Conservation (phyloP, 1,284 basidiomycete genomes). For the Volvariella volvacea region DNA sequence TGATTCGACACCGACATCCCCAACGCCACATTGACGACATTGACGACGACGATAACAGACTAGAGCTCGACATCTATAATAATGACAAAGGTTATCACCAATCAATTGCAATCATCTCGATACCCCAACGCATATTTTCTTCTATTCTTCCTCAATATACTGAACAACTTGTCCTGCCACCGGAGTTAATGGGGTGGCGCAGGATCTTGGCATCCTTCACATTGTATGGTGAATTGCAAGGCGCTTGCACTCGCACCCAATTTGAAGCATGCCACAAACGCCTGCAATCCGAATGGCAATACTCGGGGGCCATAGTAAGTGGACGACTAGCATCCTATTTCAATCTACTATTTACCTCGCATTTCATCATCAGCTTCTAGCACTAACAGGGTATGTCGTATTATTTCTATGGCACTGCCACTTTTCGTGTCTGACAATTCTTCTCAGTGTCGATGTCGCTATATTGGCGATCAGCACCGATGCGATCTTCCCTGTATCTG, state of each 20-base stretch:
- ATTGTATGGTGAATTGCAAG: slow-evolving; percentile 44
- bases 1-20: neutral
- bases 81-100: too few species aligned
- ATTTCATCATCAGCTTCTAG: slow-evolving; percentile 30
- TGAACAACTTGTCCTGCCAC: slow-evolving; percentile 26
- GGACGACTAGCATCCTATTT: neutral
- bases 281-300: slow-evolving; percentile 46
- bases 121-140: slow-evolving; percentile 7
- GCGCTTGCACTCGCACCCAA: slow-evolving; percentile 39
- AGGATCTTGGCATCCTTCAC: slow-evolving; percentile 42
- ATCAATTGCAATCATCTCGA: too few species aligned
- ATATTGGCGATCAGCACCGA: slow-evolving; percentile 55
- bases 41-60: slow-evolving; percentile 8
- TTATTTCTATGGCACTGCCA: neutral
- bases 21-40: slow-evolving; percentile 3
- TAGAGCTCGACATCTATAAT: too few species aligned
- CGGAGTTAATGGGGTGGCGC: slow-evolving; percentile 27
- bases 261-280: slow-evolving; percentile 38
- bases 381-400: slow-evolving; percentile 39
- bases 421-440: too few species aligned
- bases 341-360: neutral
- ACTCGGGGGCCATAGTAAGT: slow-evolving; percentile 37
- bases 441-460: slow-evolving; percentile 37
- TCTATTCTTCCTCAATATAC: slow-evolving; percentile 33
- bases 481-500: slow-evolving; percentile 39